Base-by-base conservation (phyloP, 106 monocot genomes). In the Iris macrosiphon region DNA sequence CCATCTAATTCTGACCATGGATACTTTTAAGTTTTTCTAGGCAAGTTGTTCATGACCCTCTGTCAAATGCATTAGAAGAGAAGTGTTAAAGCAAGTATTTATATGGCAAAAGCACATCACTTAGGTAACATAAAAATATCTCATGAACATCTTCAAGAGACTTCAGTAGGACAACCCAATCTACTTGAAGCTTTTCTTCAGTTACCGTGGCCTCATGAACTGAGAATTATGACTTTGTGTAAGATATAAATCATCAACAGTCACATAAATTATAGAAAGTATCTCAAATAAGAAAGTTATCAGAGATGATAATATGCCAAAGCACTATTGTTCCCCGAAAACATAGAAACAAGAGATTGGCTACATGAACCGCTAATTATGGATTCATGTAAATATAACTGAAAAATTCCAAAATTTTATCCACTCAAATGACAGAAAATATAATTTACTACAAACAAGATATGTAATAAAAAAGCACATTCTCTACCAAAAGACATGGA, bases 1-100 rank as follows among this genome's bases (percentile, higher is more conserved):
- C 86, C 74, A 49, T 93, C 87, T 30, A 93, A 60, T 32, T 93
- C 93, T 8, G 93, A 93, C 93, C 93, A 93, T n/a, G 93, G 93
- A 46, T 80, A 87, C 27, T 80, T 84, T 40, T 30, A 78, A 45
- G 88, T 71, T 59, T 83, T 77, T 3, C 93, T 87, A 11, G 78
- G 62, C 64, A 79, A 93, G 65, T 69, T 84, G 39, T 78, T 77
- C 72, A 69, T 77, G 53, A 93, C 87, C 55, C 71, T 77, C 87
- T 93, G 79, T n/a, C 40, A n/a, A 31, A 53, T 32, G 55, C 6
- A 26, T 61, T 29, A 60, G 23, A 13, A 16, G 20, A 35, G 31
- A 32, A 39, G 39, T 14, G 11, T 20, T 23, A n/a, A 6, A 70
- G 29, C 3, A 50, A 20, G n/a, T 26, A 50, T 49, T 39, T 7